These are phyloP conservation scores for Huntiella bhutanensis DNA, from an alignment of 2,329 filamentous ascomycete species.

Conservation along the genomic window DNA sequence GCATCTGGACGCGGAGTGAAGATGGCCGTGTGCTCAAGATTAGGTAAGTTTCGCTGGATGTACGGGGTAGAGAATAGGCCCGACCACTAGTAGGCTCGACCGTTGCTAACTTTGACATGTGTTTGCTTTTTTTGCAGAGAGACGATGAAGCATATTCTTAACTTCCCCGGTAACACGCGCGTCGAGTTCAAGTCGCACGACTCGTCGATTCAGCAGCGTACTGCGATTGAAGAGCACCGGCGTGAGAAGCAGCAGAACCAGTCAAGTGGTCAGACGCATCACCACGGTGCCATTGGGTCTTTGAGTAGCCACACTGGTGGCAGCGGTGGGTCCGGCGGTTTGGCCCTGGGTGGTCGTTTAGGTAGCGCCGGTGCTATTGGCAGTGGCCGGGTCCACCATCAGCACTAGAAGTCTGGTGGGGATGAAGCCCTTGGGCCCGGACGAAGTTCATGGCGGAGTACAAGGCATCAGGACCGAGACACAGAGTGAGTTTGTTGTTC, in stretches of 20 bases:
- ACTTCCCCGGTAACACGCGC: constrained; percentile 71
- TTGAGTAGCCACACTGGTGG: background rate
- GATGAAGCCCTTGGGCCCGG: no score
- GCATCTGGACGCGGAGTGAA: constrained; percentile 91
- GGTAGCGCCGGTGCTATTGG: background rate
- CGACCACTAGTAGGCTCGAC: no score
- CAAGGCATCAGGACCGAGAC: no score
- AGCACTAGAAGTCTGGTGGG: constrained; percentile 3
- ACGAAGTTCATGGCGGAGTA: no score
- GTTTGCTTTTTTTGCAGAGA: constrained; percentile 38
- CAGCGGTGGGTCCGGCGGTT: no score
- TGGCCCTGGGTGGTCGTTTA: no score
- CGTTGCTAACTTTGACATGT: constrained; percentile 1
- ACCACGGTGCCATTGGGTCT: constrained; percentile 18
- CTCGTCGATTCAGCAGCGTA: constrained; percentile 81
- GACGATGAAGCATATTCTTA: constrained; percentile 78
- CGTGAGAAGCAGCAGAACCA: constrained; percentile 55
- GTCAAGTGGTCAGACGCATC: constrained; percentile 13
- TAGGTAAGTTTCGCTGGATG: constrained; percentile 38
- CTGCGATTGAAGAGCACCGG: constrained; percentile 75
- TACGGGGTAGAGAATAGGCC: background rate
- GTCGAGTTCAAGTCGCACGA: constrained; percentile 95
- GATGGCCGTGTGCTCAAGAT: constrained; percentile 92
- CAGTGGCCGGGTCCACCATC: constrained; percentile 6
- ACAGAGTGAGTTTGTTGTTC: no score